Evolutionary conservation across 2,329 filamentous ascomycete genomes (phyloP).

Genomic region (Alternaria sp.): DNA sequence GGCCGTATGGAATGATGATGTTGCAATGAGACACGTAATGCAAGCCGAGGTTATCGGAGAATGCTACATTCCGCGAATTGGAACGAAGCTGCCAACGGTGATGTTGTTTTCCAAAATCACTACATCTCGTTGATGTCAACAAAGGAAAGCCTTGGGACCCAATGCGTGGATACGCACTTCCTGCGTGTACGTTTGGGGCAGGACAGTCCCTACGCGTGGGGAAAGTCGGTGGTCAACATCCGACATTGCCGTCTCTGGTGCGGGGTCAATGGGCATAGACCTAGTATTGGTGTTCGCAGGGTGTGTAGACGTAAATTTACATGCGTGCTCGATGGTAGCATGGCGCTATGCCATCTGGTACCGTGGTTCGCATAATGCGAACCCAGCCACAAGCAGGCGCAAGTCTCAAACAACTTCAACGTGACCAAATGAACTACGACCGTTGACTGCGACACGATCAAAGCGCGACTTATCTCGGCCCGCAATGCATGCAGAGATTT

Average conservation of each 20-base stretch:
- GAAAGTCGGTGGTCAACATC: constrained; percentile 8
- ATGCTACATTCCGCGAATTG: constrained; percentile 2
- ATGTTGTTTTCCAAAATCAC: constrained; percentile 5
- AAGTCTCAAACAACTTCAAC: constrained; percentile 7
- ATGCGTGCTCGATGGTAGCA: constrained; percentile 6
- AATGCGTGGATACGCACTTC: constrained; percentile 3
- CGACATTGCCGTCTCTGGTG: constrained; percentile 13
- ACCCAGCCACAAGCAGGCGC: constrained; percentile 16
- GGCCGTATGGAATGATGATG: background rate
- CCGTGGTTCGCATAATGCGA: constrained; percentile 21
- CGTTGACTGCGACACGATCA: constrained; percentile 16
- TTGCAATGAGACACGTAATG: constrained; percentile 3
- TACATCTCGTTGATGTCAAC: constrained; percentile 7
- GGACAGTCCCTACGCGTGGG: constrained; percentile 3
- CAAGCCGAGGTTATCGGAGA: constrained; percentile 2
- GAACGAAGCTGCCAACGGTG: background rate
- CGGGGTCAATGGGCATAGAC: constrained; percentile 11
- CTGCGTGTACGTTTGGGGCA: constrained; percentile 3
- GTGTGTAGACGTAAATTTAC: constrained; percentile 9
- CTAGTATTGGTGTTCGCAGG: constrained; percentile 7
- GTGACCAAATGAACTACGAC: constrained; percentile 10
- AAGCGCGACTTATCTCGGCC: constrained; percentile 30
- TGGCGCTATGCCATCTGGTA: constrained; percentile 13
- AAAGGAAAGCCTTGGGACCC: background rate
- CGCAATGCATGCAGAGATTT: constrained; percentile 37